Base-by-base conservation (phyloP, 169 alveolate species). In the Plasmodium reichenowi region DNA sequence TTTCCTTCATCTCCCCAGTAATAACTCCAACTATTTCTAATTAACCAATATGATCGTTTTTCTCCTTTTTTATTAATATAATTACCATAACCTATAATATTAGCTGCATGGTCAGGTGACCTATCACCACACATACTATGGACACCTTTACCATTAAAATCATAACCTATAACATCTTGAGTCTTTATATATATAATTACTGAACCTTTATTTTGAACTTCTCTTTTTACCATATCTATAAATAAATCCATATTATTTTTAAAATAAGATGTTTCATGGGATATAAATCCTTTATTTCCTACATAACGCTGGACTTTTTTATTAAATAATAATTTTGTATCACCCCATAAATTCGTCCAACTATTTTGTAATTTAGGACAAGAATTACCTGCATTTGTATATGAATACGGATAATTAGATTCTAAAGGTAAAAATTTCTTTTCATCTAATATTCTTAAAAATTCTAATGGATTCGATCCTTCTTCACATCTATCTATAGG, bases 121-220 rank as follows among this genome's bases (percentile, higher is more conserved):
- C 63, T 26, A 43, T 78, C 63, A 45, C 88, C 93, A 75, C 94
- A 91, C 50, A 85, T 20, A 47, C 24, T 85, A 12, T 73, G 88
- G 3, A 91, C 88, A 22, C 62, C 47, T 58, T 4, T 60, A 1
- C 94, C 94, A 72, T 91, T 85, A 6, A 74, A 72, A 62, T 91
- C 92, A 20, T 80, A 88, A 67, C 74, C 83, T 5, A 91, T 72
- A 0, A 62, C 89, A 47, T 67, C 26, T 3, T 91, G 12, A 17
- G 93, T 74, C 56, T 76, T 91, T 60, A 91, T 73, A 38, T 85
- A 86, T 4, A 60, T 60, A 22, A 91, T 88, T 9, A 62, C 93
- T 43, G 93, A 86, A n/a, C 94, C 94, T 71, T 91, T 91, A 26
- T 73, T 85, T 58, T 73, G 74, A 47, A 91, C 32, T 50, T 86